These are phyloP conservation scores for Thelonectria discophora DNA, from an alignment of 2,329 filamentous ascomycete species.

Conservation along the genomic window DNA sequence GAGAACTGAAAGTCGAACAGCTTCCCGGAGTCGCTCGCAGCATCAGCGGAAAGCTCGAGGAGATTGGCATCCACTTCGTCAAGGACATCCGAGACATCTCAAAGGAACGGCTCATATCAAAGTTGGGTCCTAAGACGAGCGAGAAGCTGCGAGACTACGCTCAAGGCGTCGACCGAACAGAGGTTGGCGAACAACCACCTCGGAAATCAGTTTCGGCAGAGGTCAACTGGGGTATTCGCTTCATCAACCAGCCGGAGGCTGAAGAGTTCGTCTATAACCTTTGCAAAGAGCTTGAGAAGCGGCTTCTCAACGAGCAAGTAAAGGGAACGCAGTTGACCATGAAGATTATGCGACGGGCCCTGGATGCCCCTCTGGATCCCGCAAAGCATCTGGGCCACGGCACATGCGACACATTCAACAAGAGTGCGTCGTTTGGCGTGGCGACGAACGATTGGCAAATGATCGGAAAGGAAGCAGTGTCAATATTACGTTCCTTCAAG, in stretches of 20 bases:
- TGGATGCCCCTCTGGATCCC: conserved; percentile 89
- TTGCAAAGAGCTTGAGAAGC: conserved; percentile 83
- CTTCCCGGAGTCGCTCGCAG: conserved; percentile 94
- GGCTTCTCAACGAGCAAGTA: conserved; percentile 83
- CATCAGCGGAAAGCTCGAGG: conserved; percentile 86
- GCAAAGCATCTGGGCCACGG: conserved; percentile 95
- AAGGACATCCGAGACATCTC: conserved; percentile 82
- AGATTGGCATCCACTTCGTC: conserved; percentile 82
- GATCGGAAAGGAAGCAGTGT: conserved; percentile 84
- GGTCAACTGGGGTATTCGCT: conserved; percentile 97
- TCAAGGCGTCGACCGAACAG: conserved; percentile 83
- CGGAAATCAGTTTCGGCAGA: conserved; percentile 97
- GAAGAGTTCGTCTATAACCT: conserved; percentile 90
- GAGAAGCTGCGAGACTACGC: conserved; percentile 91
- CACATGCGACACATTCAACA: conserved; percentile 94
- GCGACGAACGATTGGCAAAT: conserved; percentile 78
- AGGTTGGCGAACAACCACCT: conserved; percentile 85
- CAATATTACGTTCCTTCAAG: conserved; percentile 80
- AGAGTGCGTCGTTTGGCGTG: conserved; percentile 82
- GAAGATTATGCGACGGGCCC: conserved; percentile 90
- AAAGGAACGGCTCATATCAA: conserved; percentile 76
- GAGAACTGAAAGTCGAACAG: conserved; percentile 78
- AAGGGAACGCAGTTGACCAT: conserved; percentile 89
- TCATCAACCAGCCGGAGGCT: conserved; percentile 89
- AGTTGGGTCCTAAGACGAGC: conserved; percentile 90